phyloP scores from a whole-genome alignment of 176 grass and related monocot species.

The Musa schizocarpa region DNA sequence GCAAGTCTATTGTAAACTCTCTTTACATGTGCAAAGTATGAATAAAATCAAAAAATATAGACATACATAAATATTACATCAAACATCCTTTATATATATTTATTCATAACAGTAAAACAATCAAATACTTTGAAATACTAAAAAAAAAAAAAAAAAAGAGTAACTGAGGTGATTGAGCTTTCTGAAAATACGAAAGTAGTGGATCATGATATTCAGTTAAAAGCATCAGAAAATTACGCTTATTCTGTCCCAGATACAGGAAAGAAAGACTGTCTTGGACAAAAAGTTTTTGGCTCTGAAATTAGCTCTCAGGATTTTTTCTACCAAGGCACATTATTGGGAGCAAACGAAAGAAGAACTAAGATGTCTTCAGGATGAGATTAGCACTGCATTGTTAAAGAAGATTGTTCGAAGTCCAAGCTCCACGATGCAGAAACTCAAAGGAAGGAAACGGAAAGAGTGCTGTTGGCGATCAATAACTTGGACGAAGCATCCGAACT shows the following conservation, averaged over 20 bases:
- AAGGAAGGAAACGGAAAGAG: conserved; percentile 62
- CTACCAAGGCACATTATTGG: conserved; percentile 34
- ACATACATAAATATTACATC: no score
- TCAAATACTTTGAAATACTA: conserved; percentile 50
- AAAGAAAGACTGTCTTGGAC: conserved; percentile 41
- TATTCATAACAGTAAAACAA: background rate
- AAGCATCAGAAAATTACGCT: conserved; percentile 35
- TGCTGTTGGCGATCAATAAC: conserved; percentile 68
- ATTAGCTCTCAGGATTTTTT: conserved; percentile 31
- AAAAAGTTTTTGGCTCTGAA: conserved; percentile 34
- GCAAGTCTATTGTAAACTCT: no score
- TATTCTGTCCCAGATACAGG: conserved; percentile 30
- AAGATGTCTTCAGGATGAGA: conserved; percentile 34
- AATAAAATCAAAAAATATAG: no score
- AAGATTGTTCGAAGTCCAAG: conserved; percentile 55
- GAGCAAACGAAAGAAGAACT: conserved; percentile 59
- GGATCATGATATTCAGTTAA: conserved; percentile 24
- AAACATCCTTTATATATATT: no score
- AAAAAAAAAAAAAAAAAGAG: conserved; percentile 27
- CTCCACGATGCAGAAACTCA: conserved; percentile 46
- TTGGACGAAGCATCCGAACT: conserved; percentile 63
- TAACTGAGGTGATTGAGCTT: conserved; percentile 47
- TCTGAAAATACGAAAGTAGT: conserved; percentile 32
- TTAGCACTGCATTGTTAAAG: conserved; percentile 22
- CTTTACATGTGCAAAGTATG: no score